A percentile compares a stretch with the other conserved stretches of the same genome.
These are phyloP conservation scores for Plasmodium vinckei DNA, from an alignment of 169 alveolate genomes.

Conservation along the genomic window DNA sequence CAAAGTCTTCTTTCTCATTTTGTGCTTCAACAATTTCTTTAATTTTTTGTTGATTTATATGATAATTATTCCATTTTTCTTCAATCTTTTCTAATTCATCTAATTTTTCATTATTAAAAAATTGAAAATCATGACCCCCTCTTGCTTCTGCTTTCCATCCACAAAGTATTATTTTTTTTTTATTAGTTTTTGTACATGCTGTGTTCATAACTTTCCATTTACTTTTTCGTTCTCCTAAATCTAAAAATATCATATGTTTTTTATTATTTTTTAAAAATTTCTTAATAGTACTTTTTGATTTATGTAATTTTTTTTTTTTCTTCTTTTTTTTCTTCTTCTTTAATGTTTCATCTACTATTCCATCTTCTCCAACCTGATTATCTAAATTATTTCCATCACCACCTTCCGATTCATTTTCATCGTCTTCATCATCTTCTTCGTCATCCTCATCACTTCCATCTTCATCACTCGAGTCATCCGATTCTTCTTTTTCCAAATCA, in stretches of 20 bases:
- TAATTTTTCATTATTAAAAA: conserved; percentile 85
- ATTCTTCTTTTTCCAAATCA: conserved; percentile 65
- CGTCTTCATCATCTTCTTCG: conserved; percentile 16
- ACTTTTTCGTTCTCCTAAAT: conserved; percentile 89
- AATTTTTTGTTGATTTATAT: conserved; percentile 45
- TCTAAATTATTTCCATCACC: background rate
- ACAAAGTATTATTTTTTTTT: conserved; percentile 76
- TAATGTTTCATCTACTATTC: no score
- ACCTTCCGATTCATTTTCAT: background rate
- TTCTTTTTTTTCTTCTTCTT: conserved; percentile 15
- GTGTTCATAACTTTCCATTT: conserved; percentile 86
- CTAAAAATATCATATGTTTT: conserved; percentile 79
- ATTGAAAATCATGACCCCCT: conserved; percentile 95
- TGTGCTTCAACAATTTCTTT: conserved; percentile 74
- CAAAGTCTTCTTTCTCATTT: conserved; percentile 74
- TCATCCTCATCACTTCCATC: conserved; percentile 75
- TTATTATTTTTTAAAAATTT: conserved; percentile 48
- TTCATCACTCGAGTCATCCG: conserved; percentile 68
- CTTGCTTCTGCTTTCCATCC: conserved; percentile 94
- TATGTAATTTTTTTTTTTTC: conserved; percentile 36
- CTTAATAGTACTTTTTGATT: conserved; percentile 61
- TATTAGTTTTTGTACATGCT: conserved; percentile 72
- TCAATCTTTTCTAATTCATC: conserved; percentile 71
- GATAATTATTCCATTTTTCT: conserved; percentile 52
- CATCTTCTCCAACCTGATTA: no score